phyloP scores from a whole-genome alignment of 257 asterid species.

The Linderniella brevidens region DNA sequence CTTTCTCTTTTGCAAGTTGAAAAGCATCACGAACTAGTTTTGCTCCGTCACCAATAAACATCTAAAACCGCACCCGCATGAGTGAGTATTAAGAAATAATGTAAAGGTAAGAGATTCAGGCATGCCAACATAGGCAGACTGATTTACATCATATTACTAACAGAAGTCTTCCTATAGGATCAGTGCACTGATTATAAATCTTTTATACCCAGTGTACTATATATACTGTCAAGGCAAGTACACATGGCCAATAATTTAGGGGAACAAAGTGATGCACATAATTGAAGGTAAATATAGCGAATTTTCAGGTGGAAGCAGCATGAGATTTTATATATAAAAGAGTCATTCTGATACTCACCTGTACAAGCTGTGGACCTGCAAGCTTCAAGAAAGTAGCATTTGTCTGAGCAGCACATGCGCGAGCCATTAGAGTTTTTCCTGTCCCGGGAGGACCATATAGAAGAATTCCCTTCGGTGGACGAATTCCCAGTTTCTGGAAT shows the following conservation, averaged over 20 bases:
- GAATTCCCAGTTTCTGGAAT: conserved; percentile 67
- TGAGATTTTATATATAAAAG: background rate
- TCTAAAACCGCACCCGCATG: conserved; percentile 20
- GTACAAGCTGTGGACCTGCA: conserved; percentile 95
- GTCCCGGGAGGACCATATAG: conserved; percentile 90
- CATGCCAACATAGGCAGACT: too few species aligned
- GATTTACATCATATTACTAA: too few species aligned
- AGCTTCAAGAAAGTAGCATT: conserved; percentile 86
- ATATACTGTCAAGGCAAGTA: too few species aligned
- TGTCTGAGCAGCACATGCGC: conserved; percentile 98
- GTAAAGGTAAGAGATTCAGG: too few species aligned
- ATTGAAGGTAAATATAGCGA: too few species aligned
- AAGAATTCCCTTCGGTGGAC: conserved; percentile 83
- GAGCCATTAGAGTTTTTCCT: conserved; percentile 83
- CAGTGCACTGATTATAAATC: too few species aligned
- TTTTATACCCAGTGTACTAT: too few species aligned
- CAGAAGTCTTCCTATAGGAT: too few species aligned
- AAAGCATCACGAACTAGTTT: conserved; percentile 94
- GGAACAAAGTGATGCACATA: too few species aligned
- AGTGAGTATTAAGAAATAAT: too few species aligned
- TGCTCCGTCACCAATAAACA: conserved; percentile 88
- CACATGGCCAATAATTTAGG: too few species aligned
- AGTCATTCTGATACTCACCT: conserved; percentile 21
- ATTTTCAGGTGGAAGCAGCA: background rate
- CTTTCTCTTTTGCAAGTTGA: conserved; percentile 81